These are phyloP conservation scores for Mucor sp. DNA, from an alignment of 371 early-diverging fungal genomes.

Conservation along the genomic window DNA sequence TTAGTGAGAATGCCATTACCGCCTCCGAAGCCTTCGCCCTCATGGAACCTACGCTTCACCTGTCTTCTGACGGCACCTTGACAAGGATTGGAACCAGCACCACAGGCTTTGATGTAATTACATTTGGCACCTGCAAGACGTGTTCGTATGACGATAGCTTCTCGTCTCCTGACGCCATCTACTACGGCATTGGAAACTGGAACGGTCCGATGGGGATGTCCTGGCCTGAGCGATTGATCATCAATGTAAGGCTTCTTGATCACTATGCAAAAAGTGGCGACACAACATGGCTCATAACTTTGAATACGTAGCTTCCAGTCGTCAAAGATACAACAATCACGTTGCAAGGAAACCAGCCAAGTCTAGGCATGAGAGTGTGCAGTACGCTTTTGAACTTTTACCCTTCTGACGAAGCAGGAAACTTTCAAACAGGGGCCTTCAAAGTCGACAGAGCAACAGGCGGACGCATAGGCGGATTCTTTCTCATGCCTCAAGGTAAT, in stretches of 20 bases:
- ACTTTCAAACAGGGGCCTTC: slow-evolving; percentile 7
- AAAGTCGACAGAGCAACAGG: slow-evolving; percentile 16
- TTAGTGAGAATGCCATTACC: not conserved
- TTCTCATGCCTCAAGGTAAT: slow-evolving; percentile 27
- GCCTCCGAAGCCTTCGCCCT: not conserved
- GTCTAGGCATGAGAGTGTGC: slow-evolving; percentile 11
- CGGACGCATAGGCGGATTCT: slow-evolving; percentile 18
- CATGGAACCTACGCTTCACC: not conserved
- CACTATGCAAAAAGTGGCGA: no score
- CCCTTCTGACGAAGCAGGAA: slow-evolving; percentile 15
- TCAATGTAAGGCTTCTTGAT: not conserved
- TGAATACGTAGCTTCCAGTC: slow-evolving; percentile 25
- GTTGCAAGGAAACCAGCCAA: slow-evolving; percentile 9
- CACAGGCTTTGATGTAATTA: not conserved
- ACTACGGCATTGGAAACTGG: slow-evolving; percentile 20
- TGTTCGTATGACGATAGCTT: not conserved
- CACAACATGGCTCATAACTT: not conserved
- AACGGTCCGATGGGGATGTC: slow-evolving; percentile 14
- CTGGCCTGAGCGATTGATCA: slow-evolving; percentile 7
- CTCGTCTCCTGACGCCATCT: slow-evolving; percentile 6
- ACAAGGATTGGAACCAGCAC: not conserved
- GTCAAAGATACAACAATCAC: slow-evolving; percentile 5
- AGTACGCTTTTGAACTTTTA: slow-evolving; percentile 27
- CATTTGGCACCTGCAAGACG: not conserved
- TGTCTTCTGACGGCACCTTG: not conserved